Base-by-base conservation (phyloP, 345 rosid genomes). In the Eutrema japonicum region DNA sequence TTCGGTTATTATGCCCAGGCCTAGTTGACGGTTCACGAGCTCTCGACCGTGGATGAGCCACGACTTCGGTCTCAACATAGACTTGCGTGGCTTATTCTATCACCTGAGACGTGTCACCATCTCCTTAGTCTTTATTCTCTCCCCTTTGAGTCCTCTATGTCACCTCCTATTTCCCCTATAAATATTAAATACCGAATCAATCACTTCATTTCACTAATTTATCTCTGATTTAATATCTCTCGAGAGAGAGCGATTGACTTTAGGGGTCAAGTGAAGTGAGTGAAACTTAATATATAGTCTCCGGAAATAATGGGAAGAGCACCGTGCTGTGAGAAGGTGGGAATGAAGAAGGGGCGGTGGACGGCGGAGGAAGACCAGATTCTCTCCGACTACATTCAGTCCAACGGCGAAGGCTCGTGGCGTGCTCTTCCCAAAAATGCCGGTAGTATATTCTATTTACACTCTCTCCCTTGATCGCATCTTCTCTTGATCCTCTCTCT, bases 251-350 rank as follows among this genome's bases (percentile, higher is more conserved):
- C n/a, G n/a, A 22, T 45, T 46, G 56, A 57, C 56, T 57, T 36
- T 9, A 35, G 36, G 10, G 5, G 65, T 35, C 46, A 36, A 46
- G 73, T 46, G 32, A 22, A 40, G 61, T 71, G 40, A 48, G 16
- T 58, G 38, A 49, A 40, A 49, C 4, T 37, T 47, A 27, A n/a
- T 29, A 4, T 11, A 27, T 10, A 27, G 55, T 50, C 18, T 22
- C 22, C 41, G 59, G 67, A 53, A 56, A 54, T 0, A 27, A 73
- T 73, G 77, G 77, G 77, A 64, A 55, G 77, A 57, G 65, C 65
- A 2, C 77, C 77, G 40, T 73, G 77, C 30, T 73, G 77, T 73
- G 77, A 65, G 40, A 73, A 73, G 66, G 65, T 65, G 6, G 77
- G 77, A 5, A 64, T 55, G 1, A 73, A 73, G 26, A 73, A 33